Percentiles rank a stretch among this genome's conserved stretches.
Evolutionary conservation across 2,329 filamentous ascomycete species (phyloP).

Genomic region (Escovopsis sp.): DNA sequence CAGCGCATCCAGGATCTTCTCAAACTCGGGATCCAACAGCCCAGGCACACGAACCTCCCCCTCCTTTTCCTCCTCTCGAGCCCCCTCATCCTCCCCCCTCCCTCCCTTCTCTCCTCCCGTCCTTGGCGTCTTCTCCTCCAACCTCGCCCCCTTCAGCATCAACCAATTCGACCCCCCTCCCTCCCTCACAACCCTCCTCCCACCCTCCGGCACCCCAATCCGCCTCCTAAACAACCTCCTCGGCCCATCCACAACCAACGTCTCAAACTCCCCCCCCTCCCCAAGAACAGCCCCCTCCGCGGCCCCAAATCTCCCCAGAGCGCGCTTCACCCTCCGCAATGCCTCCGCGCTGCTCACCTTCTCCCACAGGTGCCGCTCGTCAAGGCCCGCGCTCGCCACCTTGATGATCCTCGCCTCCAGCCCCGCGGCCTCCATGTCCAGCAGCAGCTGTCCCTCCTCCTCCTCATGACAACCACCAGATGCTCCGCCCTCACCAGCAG

Average conservation of each 20-base stretch:
- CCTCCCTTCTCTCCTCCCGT: slow-evolving; percentile 19
- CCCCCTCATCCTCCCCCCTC: slow-evolving; percentile 35
- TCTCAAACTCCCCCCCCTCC: slow-evolving; percentile 95
- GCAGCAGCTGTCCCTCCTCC: slow-evolving; percentile 45
- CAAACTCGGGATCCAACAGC: slow-evolving; percentile 50
- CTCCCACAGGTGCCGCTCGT: slow-evolving; percentile 65
- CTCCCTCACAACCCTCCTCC: slow-evolving; percentile 40
- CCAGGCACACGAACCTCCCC: slow-evolving; percentile 39
- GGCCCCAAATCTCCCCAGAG: slow-evolving; percentile 52
- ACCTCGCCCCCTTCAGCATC: slow-evolving; percentile 40
- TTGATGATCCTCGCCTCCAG: slow-evolving; percentile 90
- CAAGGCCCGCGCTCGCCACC: slow-evolving; percentile 78
- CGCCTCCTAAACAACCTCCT: slow-evolving; percentile 52
- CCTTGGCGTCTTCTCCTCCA: slow-evolving; percentile 26
- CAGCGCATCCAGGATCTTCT: slow-evolving; percentile 18
- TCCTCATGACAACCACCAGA: too few species aligned
- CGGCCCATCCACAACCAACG: slow-evolving; percentile 72
- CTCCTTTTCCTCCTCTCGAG: slow-evolving; percentile 17
- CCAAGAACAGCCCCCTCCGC: slow-evolving; percentile 61
- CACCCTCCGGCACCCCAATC: slow-evolving; percentile 44
- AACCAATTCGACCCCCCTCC: slow-evolving; percentile 69
- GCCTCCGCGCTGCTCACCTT: slow-evolving; percentile 49
- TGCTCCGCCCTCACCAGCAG: too few species aligned
- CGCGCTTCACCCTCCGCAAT: slow-evolving; percentile 30
- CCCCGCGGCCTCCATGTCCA: slow-evolving; percentile 64